phyloP scores from a whole-genome alignment of 768 basidiomycete species.

The Leucosporidium creatinivorum region DNA sequence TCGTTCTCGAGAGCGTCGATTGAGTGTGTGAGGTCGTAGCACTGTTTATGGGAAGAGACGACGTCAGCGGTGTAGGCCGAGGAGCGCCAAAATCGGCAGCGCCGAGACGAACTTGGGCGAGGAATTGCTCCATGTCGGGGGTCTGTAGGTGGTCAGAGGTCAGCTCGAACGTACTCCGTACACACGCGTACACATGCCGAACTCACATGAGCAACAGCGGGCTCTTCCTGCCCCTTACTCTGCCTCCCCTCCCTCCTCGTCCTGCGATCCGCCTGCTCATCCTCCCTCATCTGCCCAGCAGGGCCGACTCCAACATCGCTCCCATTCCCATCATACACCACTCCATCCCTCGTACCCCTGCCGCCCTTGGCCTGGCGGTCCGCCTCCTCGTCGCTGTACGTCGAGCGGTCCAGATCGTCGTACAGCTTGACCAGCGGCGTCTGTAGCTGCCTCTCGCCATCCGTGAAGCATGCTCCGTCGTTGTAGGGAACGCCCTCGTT shows the following conservation, averaged over 20 bases:
- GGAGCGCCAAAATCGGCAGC: neutral
- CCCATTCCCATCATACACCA: no score
- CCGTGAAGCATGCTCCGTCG: neutral
- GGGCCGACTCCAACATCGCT: no score
- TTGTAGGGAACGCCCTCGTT: slow-evolving; percentile 8
- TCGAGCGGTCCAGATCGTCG: neutral
- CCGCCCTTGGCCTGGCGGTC: neutral
- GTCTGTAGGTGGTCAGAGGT: neutral
- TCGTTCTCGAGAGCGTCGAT: slow-evolving; percentile 32
- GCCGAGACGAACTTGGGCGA: slow-evolving; percentile 16
- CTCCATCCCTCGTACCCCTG: no score
- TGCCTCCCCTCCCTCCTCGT: slow-evolving; percentile 1
- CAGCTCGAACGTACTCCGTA: neutral
- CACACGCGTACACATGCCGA: no score
- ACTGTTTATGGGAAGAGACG: neutral
- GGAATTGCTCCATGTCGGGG: slow-evolving; percentile 13
- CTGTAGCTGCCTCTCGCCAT: no score
- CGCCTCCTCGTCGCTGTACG: neutral
- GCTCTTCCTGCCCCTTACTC: slow-evolving; percentile 14
- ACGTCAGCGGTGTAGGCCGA: neutral
- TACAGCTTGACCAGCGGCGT: slow-evolving; percentile 1
- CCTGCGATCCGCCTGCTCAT: slow-evolving; percentile 8
- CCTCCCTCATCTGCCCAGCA: neutral
- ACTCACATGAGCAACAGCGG: slow-evolving; percentile 4
- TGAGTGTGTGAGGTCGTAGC: slow-evolving; percentile 29